Conservation (phyloP, 31 red algal genomes). For the Endocladia muricata region DNA sequence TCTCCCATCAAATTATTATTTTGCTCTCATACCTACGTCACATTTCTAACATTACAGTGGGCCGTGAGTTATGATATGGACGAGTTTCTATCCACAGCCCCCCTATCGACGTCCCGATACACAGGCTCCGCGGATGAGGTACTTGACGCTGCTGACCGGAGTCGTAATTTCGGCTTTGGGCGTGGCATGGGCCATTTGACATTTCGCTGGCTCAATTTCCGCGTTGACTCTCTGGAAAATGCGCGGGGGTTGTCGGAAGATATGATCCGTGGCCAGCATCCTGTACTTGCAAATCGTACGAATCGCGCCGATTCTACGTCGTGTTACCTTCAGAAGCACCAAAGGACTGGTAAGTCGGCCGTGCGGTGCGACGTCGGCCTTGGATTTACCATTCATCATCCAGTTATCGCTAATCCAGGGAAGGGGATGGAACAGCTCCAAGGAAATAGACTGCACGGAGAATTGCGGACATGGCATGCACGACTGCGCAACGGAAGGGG, state of each 20-base stretch:
- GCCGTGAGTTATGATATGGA: constrained; percentile 35
- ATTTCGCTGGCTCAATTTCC: constrained; percentile 48
- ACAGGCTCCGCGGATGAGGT: background rate
- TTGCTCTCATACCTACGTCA: too few relatives aligned
- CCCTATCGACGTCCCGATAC: background rate
- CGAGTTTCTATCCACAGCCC: constrained; percentile 17
- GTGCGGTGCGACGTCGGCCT: constrained; percentile 41
- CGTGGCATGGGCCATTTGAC: background rate
- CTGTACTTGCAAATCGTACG: background rate
- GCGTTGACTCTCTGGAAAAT: background rate
- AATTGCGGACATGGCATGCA: constrained; percentile 30
- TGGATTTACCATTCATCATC: constrained; percentile 38
- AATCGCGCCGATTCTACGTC: background rate
- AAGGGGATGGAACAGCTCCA: background rate
- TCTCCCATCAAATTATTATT: background rate
- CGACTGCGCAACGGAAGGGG: too few relatives aligned
- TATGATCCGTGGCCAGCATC: background rate
- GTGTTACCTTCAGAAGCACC: background rate
- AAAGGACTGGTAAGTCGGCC: constrained; percentile 14
- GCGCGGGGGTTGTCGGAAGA: constrained; percentile 3
- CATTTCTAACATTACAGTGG: constrained; percentile 21
- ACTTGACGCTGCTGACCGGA: constrained; percentile 1
- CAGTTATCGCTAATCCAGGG: background rate
- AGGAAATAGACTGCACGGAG: background rate
- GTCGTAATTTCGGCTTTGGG: too few relatives aligned